Base-by-base conservation (phyloP, 805 yeast genomes). In the Jamesozyma jinghongensis region DNA sequence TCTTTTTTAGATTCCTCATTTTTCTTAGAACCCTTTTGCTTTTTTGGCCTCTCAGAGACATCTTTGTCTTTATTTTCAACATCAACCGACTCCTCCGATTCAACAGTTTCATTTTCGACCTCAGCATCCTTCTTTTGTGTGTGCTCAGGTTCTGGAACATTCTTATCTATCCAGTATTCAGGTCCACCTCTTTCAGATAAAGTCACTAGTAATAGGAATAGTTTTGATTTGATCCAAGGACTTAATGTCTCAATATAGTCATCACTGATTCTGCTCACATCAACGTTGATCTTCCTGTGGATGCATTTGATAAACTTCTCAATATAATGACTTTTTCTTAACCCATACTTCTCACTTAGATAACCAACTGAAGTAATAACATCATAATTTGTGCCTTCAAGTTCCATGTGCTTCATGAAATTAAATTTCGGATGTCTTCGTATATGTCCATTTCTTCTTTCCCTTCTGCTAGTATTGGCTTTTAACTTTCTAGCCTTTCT, bases 141-240 rank as follows among this genome's bases (percentile, higher is more conserved):
- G 25, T 13, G 20, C 28, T 28, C 34, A 17, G 13, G 13, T 8
- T 34, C 35, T 20, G 25, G 40, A 2, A 52, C 60, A 16, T 43
- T 47, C 41, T 58, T 56, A 30, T 59, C 63, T 37, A 52, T 36
- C 63, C 64, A 59, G 36, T 61, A 61, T 33, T 61, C 64, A 5
- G 65, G 62, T 0, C 65, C 65, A 36, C 65, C 64, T 43, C 58
- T 50, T 40, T 58, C 62, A 12, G 58, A 56, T 19, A 55, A 46
- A 1, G 59, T 56, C 7, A 54, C 63, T 32, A 57, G 43, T 36
- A 57, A 43, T n/a, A 55, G 45, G 36, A 57, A 61, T 14, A 54
- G 47, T 41, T 55, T 61, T 10, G 55, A 45, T 41, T 56, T 62
- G 11, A 51, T 50, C 62, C 58, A 54, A 1, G 61, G 59, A 27